Evolutionary conservation across 1,139 yeast genomes (phyloP), one percentile per base, ranked within the genome.

Genomic region (Sugiyamaella paludigena): DNA sequence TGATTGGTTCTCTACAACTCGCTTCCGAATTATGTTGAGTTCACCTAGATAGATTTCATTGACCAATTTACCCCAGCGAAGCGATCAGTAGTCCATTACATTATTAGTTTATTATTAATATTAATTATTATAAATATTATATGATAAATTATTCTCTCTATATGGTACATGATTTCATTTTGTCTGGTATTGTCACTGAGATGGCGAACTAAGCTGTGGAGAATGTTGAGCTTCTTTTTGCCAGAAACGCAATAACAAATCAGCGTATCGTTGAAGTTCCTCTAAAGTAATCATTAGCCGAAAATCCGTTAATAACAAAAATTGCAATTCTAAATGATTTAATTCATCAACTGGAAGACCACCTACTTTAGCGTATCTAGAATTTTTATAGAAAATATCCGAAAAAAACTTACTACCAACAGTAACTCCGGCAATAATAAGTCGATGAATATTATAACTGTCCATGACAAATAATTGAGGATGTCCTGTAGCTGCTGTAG

Each of bases 281-380:
- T 91, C 96, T 16, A 87, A 84, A 32, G 89, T 84, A 42, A 92
- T 87, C 83, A 91, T 80, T 55, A 92, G 75, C 62, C 84, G 81
- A 68, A 92, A 92, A 68, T 92, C 97, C 47, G 92, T 77, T 54
- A 92, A 73, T 44, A 91, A 69, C 57, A 92, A 70, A 65, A 92
- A 92, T 66, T 92, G 98, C 47, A 92, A 72, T 67, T 92, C 99
- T 57, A 92, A 74, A 69, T 88, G 92, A 65, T 94, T 92, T 63
- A 92, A 76, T 65, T 92, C 99, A 51, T 89, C 96, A 50, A 91
- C 77, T 7, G 98, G 96, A 50, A 92, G 76, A 1, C 99, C 99
- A 7, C 99, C 98, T 36, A 92, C 98, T 68, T 92, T 88, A 24
- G 98, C 98, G 66, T 94, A 92, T 56, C 99, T 79, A 48, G 95